Conservation (phyloP, 495 filamentous ascomycete genomes). For the Penicillium verhagenii region DNA sequence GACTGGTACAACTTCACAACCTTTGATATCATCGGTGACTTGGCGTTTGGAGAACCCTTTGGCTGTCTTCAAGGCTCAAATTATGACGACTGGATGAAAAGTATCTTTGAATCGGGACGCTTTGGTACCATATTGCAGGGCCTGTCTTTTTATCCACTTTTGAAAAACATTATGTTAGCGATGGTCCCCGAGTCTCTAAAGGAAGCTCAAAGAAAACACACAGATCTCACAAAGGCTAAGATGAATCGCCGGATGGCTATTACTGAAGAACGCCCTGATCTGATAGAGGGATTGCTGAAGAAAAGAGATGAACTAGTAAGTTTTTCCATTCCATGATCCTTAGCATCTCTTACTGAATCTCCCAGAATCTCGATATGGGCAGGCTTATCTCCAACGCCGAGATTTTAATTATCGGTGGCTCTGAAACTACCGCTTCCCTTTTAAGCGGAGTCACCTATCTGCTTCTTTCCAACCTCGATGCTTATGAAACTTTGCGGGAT, state of each 20-base stretch:
- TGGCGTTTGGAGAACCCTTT: conserved; percentile 53
- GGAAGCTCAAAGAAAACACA: conserved; percentile 6
- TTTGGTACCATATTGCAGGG: conserved; percentile 15
- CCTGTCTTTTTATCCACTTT: conserved; percentile 30
- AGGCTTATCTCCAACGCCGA: not conserved
- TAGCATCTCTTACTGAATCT: not conserved
- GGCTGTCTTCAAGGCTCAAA: conserved; percentile 39
- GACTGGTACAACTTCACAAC: conserved; percentile 37
- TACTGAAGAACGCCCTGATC: conserved; percentile 19
- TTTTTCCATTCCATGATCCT: no score
- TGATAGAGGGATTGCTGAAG: conserved; percentile 27
- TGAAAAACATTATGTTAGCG: conserved; percentile 3
- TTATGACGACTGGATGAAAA: conserved; percentile 46
- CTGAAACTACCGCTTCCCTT: conserved; percentile 58
- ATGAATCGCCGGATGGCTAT: conserved; percentile 17
- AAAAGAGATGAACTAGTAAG: conserved; percentile 9
- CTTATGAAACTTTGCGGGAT: conserved; percentile 27
- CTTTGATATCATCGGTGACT: conserved; percentile 50
- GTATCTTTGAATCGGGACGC: conserved; percentile 37
- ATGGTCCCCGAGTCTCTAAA: conserved; percentile 10
- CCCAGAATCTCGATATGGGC: conserved; percentile 1
- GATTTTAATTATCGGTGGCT: conserved; percentile 42
- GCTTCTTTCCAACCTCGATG: conserved; percentile 41
- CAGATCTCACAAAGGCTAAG: conserved; percentile 19
- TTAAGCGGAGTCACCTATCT: conserved; percentile 50